Percentiles rank a stretch among this genome's conserved stretches.
Evolutionary conservation across 805 yeast genomes (phyloP).

Genomic region (Nadsonia fulvescens): DNA sequence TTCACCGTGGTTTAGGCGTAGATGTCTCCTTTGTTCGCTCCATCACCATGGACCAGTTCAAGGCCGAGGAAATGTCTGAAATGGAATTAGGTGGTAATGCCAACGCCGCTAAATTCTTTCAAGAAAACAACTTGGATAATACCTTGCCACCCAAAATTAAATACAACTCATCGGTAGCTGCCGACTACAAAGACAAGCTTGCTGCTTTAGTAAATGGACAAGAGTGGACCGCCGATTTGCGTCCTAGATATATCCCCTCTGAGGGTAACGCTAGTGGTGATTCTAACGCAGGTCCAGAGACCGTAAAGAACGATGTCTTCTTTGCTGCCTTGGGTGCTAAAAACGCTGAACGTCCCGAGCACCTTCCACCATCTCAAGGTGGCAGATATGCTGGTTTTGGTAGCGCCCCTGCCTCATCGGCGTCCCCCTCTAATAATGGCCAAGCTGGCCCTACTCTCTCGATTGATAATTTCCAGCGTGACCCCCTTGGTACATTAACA

Average conservation of each 20-base stretch:
- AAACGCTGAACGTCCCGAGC: constrained; percentile 59
- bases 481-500: constrained; percentile 78
- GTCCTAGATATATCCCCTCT: too few species aligned
- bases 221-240: constrained; percentile 27
- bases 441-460: constrained; percentile 6
- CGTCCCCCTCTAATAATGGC: constrained; percentile 8
- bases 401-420: constrained; percentile 18
- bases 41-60: constrained; percentile 97
- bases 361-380: constrained; percentile 83
- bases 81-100: constrained; percentile 94
- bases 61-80: constrained; percentile 70
- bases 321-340: constrained; percentile 6
- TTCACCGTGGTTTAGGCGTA: constrained; percentile 84
- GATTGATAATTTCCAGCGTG: constrained; percentile 27
- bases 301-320: too few species aligned
- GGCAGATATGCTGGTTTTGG: constrained; percentile 68
- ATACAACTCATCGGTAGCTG: constrained; percentile 84
- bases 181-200: constrained; percentile 73
- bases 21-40: constrained; percentile 93
- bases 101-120: constrained; percentile 50
- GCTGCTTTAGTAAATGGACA: constrained; percentile 59
- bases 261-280: too few species aligned
- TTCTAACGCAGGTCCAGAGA: too few species aligned
- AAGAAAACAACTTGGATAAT: constrained; percentile 50
- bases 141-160: constrained; percentile 49